These are phyloP conservation scores for Aspergillus hortae DNA, from an alignment of 2,329 filamentous ascomycete genomes.

Conservation along the genomic window DNA sequence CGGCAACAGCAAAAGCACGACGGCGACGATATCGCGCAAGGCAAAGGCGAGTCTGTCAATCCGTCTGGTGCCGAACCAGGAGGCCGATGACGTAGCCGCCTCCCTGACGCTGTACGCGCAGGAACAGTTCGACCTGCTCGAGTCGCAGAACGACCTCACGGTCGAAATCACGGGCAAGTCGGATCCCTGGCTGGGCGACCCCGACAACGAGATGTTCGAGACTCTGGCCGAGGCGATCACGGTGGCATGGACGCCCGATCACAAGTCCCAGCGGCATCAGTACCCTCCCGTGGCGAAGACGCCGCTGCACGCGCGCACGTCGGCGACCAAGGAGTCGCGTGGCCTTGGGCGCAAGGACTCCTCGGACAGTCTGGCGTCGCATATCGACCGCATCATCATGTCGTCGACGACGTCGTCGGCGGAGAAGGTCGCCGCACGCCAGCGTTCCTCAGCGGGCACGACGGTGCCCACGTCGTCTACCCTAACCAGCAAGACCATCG, in stretches of 20 bases:
- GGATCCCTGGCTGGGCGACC: conserved; percentile 93
- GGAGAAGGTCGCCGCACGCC: conserved; percentile 23
- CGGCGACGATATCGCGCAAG: conserved; percentile 77
- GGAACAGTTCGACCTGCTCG: conserved; percentile 67
- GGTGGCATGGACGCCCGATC: conserved; percentile 66
- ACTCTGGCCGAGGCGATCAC: conserved; percentile 83
- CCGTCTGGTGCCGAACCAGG: conserved; percentile 89
- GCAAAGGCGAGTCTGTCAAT: conserved; percentile 86
- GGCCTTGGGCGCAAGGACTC: conserved; percentile 33
- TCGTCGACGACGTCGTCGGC: conserved; percentile 35
- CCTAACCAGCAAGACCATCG: conserved; percentile 25
- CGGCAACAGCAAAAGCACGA: conserved; percentile 78
- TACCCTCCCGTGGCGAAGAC: conserved; percentile 28
- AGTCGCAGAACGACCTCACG: conserved; percentile 74
- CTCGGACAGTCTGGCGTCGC: conserved; percentile 37
- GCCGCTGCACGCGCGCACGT: conserved; percentile 12
- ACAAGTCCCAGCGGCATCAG: conserved; percentile 29
- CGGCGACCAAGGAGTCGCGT: conserved; percentile 13
- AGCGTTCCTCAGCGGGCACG: conserved; percentile 23
- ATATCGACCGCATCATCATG: conserved; percentile 37
- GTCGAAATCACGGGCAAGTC: conserved; percentile 89
- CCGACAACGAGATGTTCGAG: conserved; percentile 83
- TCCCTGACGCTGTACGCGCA: conserved; percentile 65
- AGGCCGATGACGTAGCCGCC: conserved; percentile 71
- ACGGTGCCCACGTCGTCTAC: conserved; percentile 36